Evolutionary conservation across 2,329 filamentous ascomycete species (phyloP).

Genomic region (Pezicula neosporulosa): DNA sequence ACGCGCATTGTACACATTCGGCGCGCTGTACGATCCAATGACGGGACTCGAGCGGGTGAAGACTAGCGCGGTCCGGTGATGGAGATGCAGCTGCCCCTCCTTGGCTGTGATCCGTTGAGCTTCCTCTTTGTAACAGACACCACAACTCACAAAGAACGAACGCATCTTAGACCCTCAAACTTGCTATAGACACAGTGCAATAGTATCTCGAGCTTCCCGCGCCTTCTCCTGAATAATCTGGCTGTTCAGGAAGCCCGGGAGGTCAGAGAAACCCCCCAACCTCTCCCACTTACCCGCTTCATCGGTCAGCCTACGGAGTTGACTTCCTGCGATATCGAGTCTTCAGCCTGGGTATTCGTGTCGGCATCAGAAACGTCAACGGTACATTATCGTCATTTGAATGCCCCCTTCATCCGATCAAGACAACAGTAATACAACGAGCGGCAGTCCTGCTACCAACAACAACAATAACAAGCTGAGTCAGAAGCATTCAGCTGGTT

Average conservation of each 20-base stretch:
- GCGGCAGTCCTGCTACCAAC: slow-evolving; percentile 13
- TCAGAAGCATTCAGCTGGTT: slow-evolving; percentile 21
- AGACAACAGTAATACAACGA: slow-evolving; percentile 21
- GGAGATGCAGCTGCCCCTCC: background rate
- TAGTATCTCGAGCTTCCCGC: slow-evolving; percentile 9
- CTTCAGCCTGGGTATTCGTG: slow-evolving; percentile 3
- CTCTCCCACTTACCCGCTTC: slow-evolving; percentile 5
- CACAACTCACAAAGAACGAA: background rate
- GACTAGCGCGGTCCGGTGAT: too few species aligned
- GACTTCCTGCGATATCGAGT: slow-evolving; percentile 1
- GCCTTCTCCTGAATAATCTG: slow-evolving; percentile 19
- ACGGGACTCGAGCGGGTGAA: too few species aligned
- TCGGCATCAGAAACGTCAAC: background rate
- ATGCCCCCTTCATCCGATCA: slow-evolving; percentile 32
- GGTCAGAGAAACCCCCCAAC: slow-evolving; percentile 4
- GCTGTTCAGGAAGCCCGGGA: slow-evolving; percentile 19
- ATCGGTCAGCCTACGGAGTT: background rate
- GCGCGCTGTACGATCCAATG: too few species aligned
- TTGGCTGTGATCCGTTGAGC: background rate
- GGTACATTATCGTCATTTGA: slow-evolving; percentile 22
- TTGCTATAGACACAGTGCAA: background rate
- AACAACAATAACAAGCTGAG: slow-evolving; percentile 14
- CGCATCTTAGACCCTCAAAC: background rate
- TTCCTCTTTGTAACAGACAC: background rate
- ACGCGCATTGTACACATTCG: too few species aligned